Percentiles rank a stretch among this genome's conserved stretches.
These are phyloP conservation scores for Penicillium roqueforti DNA, from an alignment of 495 filamentous ascomycete species.

Conservation along the genomic window DNA sequence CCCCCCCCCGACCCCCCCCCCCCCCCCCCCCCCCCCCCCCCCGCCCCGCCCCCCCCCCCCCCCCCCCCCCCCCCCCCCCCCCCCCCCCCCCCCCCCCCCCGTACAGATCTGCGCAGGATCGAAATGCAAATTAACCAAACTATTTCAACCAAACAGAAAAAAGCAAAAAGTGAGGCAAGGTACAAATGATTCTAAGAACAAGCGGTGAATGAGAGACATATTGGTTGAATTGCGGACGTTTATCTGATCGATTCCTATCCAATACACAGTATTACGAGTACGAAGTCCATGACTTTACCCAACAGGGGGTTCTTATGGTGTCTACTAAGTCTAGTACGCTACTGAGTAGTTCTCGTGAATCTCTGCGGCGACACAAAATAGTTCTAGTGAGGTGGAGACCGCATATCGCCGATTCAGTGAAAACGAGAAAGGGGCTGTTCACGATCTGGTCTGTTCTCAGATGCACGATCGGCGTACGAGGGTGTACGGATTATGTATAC, in stretches of 20 bases:
- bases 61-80: no score
- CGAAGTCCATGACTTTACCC: no score
- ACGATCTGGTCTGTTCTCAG: constrained; percentile 29
- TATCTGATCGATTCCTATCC: constrained; percentile 25
- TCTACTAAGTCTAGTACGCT: neutral
- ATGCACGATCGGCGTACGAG: constrained; percentile 21
- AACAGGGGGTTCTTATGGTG: neutral
- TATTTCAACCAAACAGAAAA: constrained; percentile 5
- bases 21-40: no score
- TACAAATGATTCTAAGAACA: constrained; percentile 6
- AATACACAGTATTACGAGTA: neutral
- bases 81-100: no score
- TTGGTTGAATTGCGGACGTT: constrained; percentile 13
- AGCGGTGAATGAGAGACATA: constrained; percentile 22
- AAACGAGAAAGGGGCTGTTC: constrained; percentile 16
- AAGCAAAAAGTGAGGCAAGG: constrained; percentile 8
- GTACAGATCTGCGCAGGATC: constrained; percentile 10
- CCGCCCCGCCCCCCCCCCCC: no score
- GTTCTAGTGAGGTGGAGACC: constrained; percentile 21
- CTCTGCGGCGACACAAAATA: constrained; percentile 12
- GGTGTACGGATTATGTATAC: neutral
- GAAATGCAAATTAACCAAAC: constrained; percentile 2
- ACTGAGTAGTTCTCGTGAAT: constrained; percentile 1
- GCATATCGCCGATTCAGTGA: constrained; percentile 24
- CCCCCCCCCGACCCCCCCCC: no score